A percentile compares a stretch with the other conserved stretches of the same genome.
phyloP scores from a whole-genome alignment of 352 stramenopile genomes.

The Pythium oligandrum region DNA sequence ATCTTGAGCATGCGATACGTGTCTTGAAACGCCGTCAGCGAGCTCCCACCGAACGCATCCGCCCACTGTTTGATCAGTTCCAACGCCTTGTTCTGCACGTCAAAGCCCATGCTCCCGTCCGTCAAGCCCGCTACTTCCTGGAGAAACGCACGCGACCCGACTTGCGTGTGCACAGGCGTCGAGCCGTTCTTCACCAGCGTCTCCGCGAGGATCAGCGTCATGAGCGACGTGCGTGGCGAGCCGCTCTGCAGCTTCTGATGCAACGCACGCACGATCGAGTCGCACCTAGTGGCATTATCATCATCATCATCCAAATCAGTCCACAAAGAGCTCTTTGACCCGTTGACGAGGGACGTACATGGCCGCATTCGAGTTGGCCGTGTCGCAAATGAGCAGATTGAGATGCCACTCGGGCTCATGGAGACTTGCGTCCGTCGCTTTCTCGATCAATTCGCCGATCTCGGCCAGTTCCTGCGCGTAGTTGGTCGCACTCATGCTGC shows the following conservation, averaged over 20 bases:
- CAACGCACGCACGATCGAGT: constrained; percentile 55
- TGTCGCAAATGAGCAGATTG: constrained; percentile 71
- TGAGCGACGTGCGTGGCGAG: constrained; percentile 33
- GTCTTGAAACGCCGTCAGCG: constrained; percentile 63
- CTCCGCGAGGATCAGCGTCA: constrained; percentile 62
- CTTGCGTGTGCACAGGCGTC: constrained; percentile 39
- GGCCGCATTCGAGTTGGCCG: constrained; percentile 41
- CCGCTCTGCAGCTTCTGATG: constrained; percentile 55
- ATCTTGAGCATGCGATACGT: constrained; percentile 75
- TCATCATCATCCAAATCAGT: too few species aligned
- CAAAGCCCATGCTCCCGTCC: constrained; percentile 58
- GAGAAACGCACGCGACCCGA: constrained; percentile 62
- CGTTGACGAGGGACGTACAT: constrained; percentile 24
- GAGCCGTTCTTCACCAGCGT: constrained; percentile 80
- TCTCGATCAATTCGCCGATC: constrained; percentile 41
- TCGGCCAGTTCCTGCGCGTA: constrained; percentile 36
- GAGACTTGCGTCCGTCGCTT: constrained; percentile 50
- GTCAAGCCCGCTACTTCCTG: constrained; percentile 60
- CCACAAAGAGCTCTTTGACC: too few species aligned
- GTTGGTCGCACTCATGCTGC: constrained; percentile 2
- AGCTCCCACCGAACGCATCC: constrained; percentile 48
- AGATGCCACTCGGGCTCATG: constrained; percentile 58
- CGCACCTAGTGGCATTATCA: constrained; percentile 27
- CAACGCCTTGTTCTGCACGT: constrained; percentile 73
- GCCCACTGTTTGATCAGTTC: constrained; percentile 82